Percentiles rank a stretch among this genome's conserved stretches.
Evolutionary conservation across 805 yeast species (phyloP).

Genomic region (Phaffomyces thermotolerans): DNA sequence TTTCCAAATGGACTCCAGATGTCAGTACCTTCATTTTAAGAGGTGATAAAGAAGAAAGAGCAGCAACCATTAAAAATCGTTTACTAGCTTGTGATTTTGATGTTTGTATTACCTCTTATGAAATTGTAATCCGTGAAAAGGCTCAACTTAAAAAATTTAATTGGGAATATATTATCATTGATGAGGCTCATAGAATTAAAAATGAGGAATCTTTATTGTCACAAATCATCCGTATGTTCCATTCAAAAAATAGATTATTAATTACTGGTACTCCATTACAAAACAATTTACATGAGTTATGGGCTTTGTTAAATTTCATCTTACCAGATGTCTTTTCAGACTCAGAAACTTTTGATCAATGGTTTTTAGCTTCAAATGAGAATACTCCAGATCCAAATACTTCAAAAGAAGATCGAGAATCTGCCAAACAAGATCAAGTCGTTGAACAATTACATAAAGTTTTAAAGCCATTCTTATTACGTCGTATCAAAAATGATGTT

Average conservation of each 20-base stretch:
- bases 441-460: slow-evolving; percentile 71
- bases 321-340: slow-evolving; percentile 75
- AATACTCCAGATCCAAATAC: slow-evolving; percentile 27
- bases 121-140: slow-evolving; percentile 71
- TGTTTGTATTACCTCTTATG: slow-evolving; percentile 56
- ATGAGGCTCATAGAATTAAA: slow-evolving; percentile 79
- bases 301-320: slow-evolving; percentile 74
- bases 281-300: slow-evolving; percentile 69
- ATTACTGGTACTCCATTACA: slow-evolving; percentile 83
- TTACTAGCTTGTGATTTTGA: slow-evolving; percentile 60
- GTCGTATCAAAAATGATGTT: slow-evolving; percentile 77
- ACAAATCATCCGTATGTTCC: slow-evolving; percentile 67
- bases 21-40: slow-evolving; percentile 62
- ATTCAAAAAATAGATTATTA: slow-evolving; percentile 59
- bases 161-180: slow-evolving; percentile 74
- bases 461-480: slow-evolving; percentile 62
- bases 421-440: slow-evolving; percentile 37
- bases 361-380: slow-evolving; percentile 43
- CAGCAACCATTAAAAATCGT: slow-evolving; percentile 41
- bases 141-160: slow-evolving; percentile 55
- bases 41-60: slow-evolving; percentile 67
- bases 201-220: slow-evolving; percentile 57
- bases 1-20: slow-evolving; percentile 75
- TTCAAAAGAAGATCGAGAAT: slow-evolving; percentile 28
- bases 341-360: slow-evolving; percentile 64